A percentile compares a stretch with the other conserved stretches of the same genome.
phyloP scores from a whole-genome alignment of 2,329 filamentous ascomycete species.

The Arthrobotrys iridis region DNA sequence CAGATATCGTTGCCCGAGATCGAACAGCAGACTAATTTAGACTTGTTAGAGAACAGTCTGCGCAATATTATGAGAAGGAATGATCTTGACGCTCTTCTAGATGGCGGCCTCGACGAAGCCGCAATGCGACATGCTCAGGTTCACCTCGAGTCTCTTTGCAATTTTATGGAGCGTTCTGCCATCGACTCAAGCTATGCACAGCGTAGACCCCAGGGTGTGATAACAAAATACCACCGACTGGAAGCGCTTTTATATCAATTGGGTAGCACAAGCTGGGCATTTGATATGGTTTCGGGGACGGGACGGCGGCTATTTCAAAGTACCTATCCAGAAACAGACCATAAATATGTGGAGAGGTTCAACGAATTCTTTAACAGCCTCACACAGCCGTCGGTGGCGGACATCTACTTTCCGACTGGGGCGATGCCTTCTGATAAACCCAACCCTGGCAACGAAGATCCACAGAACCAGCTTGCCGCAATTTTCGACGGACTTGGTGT shows the following conservation, averaged over 20 bases:
- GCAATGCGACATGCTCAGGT: background rate
- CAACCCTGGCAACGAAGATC: background rate
- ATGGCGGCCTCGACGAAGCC: background rate
- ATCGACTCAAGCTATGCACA: background rate
- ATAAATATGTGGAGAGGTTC: background rate
- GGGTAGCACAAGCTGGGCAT: slow-evolving; percentile 2
- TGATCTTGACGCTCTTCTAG: slow-evolving; percentile 1
- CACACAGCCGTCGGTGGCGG: slow-evolving; percentile 1
- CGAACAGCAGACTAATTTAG: background rate
- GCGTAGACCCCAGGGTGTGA: background rate
- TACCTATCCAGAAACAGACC: background rate
- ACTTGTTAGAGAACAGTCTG: slow-evolving; percentile 1
- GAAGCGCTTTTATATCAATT: background rate
- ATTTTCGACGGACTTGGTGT: background rate
- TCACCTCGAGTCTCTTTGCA: slow-evolving; percentile 5
- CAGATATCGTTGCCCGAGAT: background rate
- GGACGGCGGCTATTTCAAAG: background rate
- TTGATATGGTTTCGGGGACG: slow-evolving; percentile 3
- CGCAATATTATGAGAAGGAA: slow-evolving; percentile 14
- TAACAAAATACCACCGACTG: background rate
- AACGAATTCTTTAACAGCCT: slow-evolving; percentile 16
- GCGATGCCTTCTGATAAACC: background rate
- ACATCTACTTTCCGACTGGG: background rate
- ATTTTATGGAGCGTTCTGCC: background rate
- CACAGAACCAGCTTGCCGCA: background rate